Evolutionary conservation across 805 yeast species (phyloP), one percentile per base, ranked within the genome.

Genomic region (Kuraishia ogatae): DNA sequence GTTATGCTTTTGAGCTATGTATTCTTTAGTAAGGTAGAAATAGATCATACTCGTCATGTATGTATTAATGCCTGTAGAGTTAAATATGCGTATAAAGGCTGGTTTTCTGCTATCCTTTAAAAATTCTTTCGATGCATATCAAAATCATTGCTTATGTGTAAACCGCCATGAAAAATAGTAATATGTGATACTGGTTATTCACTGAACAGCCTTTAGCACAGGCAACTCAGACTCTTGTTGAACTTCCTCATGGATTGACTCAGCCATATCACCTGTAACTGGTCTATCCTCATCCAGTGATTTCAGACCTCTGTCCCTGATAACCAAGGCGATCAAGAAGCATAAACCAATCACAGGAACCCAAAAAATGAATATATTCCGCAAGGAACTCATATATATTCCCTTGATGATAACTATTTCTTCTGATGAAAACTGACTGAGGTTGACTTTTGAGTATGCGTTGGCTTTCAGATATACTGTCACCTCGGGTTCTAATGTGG

Each of bases 291-390:
- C 51, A 54, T 71, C 75, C 43, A 69, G 62, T 48, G 72, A 66
- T 39, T 66, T 65, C 23, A 75, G 62, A 0, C 80, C 80, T 23
- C 66, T 62, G 57, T 76, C 79, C 50, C 62, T 67, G 17, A 74
- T 60, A 48, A 72, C 62, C n/a, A 73, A 62, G 7, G 70, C 61
- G 24, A 63, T 55, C 2, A 71, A 1, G 5, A 71, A 64, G 52
- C 75, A 71, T 17, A 67, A 29, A 1, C 63, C 74, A 23, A 72
- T 59, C 50, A 73, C 58, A 2, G 78, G 77, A 46, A 73, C 62
- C 19, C 64, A 61, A 53, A 71, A 64, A 53, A 69, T 68, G 56
- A 71, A 74, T 47, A 67, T 68, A 39, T 64, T 61, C 39, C 60
- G 63, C 7, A 74, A 56, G 7, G 74, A 61, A 15, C 60, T 59